Evolutionary conservation across 2,329 filamentous ascomycete genomes (phyloP), one percentile per base, ranked within the genome.

Genomic region (Piedraia hortae): DNA sequence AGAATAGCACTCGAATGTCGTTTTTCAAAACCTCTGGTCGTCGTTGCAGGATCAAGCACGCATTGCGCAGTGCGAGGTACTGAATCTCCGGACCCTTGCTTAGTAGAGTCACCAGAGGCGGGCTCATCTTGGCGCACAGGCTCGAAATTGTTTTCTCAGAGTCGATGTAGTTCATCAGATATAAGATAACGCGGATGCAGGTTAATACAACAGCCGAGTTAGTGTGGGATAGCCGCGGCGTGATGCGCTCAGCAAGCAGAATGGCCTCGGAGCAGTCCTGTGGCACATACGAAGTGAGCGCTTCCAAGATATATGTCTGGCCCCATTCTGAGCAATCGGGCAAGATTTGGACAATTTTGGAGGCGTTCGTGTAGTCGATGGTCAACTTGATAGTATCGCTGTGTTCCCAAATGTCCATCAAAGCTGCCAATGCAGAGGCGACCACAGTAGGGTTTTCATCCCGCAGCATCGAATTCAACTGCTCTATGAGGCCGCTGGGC

Each of bases 271-370:
- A 61, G 0, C 70, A 69, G 37, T 93, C 80, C 45, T 89, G 77
- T 4, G 85, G 85, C 8, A 93, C 73, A 42, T 93, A 97, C 11
- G 82, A 85, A 73, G 93, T 93, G 36, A 97, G 58, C 10, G 85
- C 80, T 49, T 97, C 85, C 5, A 97, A 59, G 25, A 97, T 93
- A 44, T 97, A 97, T 11, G 82, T 91, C 52, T 97, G 85, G 18
- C 85, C 82, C 85, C 85, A 97, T 58, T 97, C 85, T 10, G 85
- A 93, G 50, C 85, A 93, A 43, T 97, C 85, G 2, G 85, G 70
- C 12, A 97, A 48, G 28, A 97, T 93, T 19, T 85, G 78, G 16
- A 93, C 78, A 55, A 97, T 85, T 50, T 97, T 97, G 22, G 82
- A 93, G 12, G 85, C 85, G 47, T 89, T 97, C 30, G 66, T 65